Base-by-base conservation (phyloP, 257 asterid genomes). In the Ophiorrhiza pumila region DNA sequence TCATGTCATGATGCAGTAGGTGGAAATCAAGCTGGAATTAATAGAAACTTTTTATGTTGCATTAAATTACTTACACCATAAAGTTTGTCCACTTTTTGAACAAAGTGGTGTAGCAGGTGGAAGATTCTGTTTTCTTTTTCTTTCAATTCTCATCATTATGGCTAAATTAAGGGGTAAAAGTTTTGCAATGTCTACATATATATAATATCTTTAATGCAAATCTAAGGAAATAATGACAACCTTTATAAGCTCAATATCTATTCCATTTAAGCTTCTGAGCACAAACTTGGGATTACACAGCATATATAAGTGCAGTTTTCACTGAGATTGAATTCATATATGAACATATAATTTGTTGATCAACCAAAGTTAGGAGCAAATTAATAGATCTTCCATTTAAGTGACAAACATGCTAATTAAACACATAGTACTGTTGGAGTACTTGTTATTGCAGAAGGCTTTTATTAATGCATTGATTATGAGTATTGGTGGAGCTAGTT, bases 101-200 rank as follows among this genome's bases (percentile, higher is more conserved):
- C 41, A 77, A 63, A 71, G 76, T 71, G 72, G 50, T 70, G 68
- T 62, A 72, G 80, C 76, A 77, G 72, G 72, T 77, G 65, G 65
- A 71, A 69, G 71, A 69, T 50, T 76, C 60, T 68, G 34, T 60
- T 50, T 71, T 62, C 65, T 25, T 59, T 32, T 69, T 39, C 50
- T 58, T 57, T 49, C 35, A 32, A 42, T 62, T 67, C 68, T 58
- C 55, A 50, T 46, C 50, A 56, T 71, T 56, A 41, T 55, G 27
- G 23, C 14, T 42, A 15, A 71, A 25, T 57, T 10, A 70, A 35
- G 32, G 65, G 41, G 17, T 45, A 22, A 39, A 62, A 62, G 10
- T 43, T 62, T 37, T 35, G 43, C 68, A 35, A 62, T 34, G 43
- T 62, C 27, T 6, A 22, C 11, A 11, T 11, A 43, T 34, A 3